phyloP scores from a whole-genome alignment of 306 rosid genomes.

The Aeschynomene evenia region DNA sequence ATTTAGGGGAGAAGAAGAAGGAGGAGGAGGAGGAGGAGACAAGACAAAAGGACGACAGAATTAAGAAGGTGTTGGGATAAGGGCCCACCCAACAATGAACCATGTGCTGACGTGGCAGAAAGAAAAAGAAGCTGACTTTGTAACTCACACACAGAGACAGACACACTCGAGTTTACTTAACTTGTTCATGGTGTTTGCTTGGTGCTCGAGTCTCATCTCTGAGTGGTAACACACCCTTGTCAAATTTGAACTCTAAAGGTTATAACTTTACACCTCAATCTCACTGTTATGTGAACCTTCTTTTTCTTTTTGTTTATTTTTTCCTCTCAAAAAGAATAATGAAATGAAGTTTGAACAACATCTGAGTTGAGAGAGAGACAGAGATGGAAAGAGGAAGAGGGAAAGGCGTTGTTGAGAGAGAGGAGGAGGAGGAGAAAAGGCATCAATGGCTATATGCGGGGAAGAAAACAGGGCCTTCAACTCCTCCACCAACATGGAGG shows the following conservation, averaged over 20 bases:
- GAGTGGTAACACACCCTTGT: constrained; percentile 3
- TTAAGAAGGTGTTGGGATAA: constrained; percentile 28
- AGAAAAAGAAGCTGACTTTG: not conserved
- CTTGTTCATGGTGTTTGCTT: constrained; percentile 21
- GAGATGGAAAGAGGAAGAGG: not conserved
- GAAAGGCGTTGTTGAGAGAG: constrained; percentile 20
- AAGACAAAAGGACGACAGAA: constrained; percentile 28
- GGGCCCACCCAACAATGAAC: constrained; percentile 18
- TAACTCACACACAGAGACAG: no score
- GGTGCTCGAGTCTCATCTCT: not conserved
- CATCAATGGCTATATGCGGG: constrained; percentile 39
- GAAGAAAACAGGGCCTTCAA: constrained; percentile 49
- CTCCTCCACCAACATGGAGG: constrained; percentile 82
- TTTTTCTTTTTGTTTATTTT: not conserved
- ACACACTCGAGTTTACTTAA: constrained; percentile 21
- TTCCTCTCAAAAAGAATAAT: not conserved
- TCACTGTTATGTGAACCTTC: not conserved
- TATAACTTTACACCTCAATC: not conserved
- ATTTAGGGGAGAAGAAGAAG: no score
- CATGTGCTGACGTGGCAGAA: constrained; percentile 36
- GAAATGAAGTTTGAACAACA: constrained; percentile 26
- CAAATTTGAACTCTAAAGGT: not conserved
- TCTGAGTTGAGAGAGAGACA: constrained; percentile 12
- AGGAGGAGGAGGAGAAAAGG: constrained; percentile 34
- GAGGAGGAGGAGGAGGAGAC: constrained; percentile 1